Base-by-base conservation (phyloP, 2,329 filamentous ascomycete species). In the Aphanoascus verrucosus region DNA sequence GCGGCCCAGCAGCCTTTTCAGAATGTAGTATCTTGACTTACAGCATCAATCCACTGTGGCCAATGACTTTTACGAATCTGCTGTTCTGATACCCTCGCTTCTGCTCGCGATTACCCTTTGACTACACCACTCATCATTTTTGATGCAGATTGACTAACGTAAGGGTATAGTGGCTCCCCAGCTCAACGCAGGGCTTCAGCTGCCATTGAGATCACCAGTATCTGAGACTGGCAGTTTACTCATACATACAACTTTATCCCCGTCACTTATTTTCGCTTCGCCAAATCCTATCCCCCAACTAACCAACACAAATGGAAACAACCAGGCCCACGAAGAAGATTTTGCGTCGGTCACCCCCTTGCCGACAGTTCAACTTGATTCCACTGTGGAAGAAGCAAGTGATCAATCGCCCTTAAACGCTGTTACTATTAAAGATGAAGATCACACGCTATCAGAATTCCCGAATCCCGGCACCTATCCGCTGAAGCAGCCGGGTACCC, bases 151-250 rank as follows among this genome's bases (percentile, higher is more conserved):
- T 17, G n/a, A 38, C 45, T 48, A 48, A 48, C 19, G 23, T 7
- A 20, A 48, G 15, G 31, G 34, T 34, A 28, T 35, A 53, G 51
- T 53, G 51, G 45, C 45, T 20, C 35, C 51, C 15, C 51, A 35
- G 37, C 23, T 28, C 37, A 41, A 42, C 43, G 51, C 34, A 52
- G 43, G 34, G 35, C 37, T 53, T 43, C 51, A 53, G 51, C 37
- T 53, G 42, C 51, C 51, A 28, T 38, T 53, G 28, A 37, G 42
- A 14, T n/a, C 43, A 2, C 15, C 51, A 19, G 44, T 43, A n/a
- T 43, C 51, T 17, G 44, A 48, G 37, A 28, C 44, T 14, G 20
- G 28, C 19, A 12, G 37, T n/a, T 14, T 38, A 23, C 35, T 53
- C 23, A 23, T 49, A 15, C 51, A 42, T 23, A 48, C 51, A 17